Conservation (phyloP, 345 rosid genomes). For the Citrus sp. region DNA sequence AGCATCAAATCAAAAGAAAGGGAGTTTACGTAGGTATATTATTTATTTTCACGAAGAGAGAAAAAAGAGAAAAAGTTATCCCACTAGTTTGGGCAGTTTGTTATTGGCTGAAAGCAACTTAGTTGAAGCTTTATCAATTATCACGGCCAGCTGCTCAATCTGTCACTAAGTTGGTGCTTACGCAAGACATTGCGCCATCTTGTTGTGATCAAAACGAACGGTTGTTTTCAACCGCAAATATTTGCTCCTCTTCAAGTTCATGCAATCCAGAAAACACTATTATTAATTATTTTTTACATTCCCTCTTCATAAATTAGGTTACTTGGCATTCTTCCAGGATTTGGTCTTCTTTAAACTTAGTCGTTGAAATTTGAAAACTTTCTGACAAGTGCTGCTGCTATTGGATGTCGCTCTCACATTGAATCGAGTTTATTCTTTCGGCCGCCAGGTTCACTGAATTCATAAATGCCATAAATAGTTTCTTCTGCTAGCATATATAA, state of each 20-base stretch:
- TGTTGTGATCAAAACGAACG: neutral
- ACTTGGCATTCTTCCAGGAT: conserved; percentile 17
- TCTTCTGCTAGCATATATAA: too few species aligned
- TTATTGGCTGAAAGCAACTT: conserved; percentile 25
- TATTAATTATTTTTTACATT: neutral
- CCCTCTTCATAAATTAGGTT: neutral
- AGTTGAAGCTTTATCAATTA: neutral
- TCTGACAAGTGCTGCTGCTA: neutral
- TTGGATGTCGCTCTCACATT: conserved; percentile 30
- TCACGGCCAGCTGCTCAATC: too few species aligned
- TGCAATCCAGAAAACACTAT: neutral
- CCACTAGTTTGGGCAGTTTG: conserved; percentile 19
- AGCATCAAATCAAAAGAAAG: conserved; percentile 23
- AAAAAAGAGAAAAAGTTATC: neutral
- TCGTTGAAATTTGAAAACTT: neutral
- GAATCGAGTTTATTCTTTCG: neutral
- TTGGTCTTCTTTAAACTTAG: conserved; percentile 1
- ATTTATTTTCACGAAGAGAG: neutral
- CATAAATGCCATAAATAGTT: neutral
- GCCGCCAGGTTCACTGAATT: conserved; percentile 33
- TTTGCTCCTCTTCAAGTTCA: neutral
- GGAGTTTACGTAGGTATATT: conserved; percentile 4
- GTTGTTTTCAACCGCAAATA: conserved; percentile 16
- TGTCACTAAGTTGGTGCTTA: conserved; percentile 1
- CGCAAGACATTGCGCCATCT: conserved; percentile 1